Conservation (phyloP, 352 stramenopile genomes). For the Phytophthora megakarya region DNA sequence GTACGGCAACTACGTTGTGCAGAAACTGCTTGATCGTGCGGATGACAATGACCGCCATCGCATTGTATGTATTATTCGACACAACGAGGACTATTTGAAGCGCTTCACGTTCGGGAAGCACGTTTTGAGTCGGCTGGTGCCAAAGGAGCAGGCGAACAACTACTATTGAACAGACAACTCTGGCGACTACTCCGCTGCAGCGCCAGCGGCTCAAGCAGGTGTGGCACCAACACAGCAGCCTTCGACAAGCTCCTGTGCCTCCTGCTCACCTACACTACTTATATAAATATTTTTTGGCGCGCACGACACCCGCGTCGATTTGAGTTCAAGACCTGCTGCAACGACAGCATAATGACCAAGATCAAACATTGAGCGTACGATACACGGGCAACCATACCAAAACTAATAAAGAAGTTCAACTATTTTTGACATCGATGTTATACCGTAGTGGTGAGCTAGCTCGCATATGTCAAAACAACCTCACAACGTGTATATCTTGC, state of each 20-base stretch:
- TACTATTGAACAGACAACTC: constrained; percentile 38
- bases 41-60: constrained; percentile 82
- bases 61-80: constrained; percentile 91
- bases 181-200: constrained; percentile 11
- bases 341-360: constrained; percentile 28
- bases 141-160: constrained; percentile 34
- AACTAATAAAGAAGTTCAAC: constrained; percentile 37
- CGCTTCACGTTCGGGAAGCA: constrained; percentile 94
- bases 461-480: no score
- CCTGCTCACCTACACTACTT: constrained; percentile 36
- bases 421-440: no score
- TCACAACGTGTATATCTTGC: no score
- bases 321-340: constrained; percentile 38
- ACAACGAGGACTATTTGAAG: constrained; percentile 91
- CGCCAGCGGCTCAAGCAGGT: constrained; percentile 23
- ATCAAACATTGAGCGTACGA: constrained; percentile 42
- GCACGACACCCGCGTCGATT: constrained; percentile 21
- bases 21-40: constrained; percentile 94
- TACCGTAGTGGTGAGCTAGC: no score
- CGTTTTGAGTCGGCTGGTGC: constrained; percentile 76
- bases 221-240: constrained; percentile 27
- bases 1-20: constrained; percentile 97
- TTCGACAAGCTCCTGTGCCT: constrained; percentile 35
- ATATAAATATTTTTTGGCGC: constrained; percentile 54
- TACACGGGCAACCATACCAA: constrained; percentile 38